Evolutionary conservation across 495 filamentous ascomycete species (phyloP).

Genomic region (Pseudomonodictys pantanalensis): DNA sequence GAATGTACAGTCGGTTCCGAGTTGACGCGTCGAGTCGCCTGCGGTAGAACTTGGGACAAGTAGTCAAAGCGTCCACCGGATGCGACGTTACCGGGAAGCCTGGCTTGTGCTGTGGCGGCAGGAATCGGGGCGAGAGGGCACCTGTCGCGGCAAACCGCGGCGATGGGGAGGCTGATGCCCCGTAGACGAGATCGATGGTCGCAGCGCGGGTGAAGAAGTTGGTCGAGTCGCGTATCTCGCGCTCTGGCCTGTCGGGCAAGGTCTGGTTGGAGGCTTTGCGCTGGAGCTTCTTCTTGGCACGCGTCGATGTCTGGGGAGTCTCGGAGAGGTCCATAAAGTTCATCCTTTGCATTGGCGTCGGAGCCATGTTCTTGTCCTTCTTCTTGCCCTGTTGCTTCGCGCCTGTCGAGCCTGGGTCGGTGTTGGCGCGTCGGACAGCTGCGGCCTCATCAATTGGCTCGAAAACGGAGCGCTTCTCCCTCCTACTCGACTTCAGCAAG

Average conservation of each 20-base stretch:
- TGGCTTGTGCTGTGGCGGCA: constrained; percentile 6
- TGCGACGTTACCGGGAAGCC: constrained; percentile 19
- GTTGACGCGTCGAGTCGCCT: constrained; percentile 24
- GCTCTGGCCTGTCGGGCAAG: constrained; percentile 15
- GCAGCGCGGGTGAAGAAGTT: constrained; percentile 10
- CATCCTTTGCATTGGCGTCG: not conserved
- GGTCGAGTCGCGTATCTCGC: constrained; percentile 11
- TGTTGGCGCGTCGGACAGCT: constrained; percentile 17
- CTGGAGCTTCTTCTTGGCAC: constrained; percentile 6
- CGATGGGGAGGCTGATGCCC: not conserved
- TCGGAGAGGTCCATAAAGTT: constrained; percentile 30
- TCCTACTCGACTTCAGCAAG: constrained; percentile 28
- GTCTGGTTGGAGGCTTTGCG: constrained; percentile 12
- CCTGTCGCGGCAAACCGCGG: not conserved
- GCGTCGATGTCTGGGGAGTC: constrained; percentile 1
- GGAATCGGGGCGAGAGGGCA: not conserved
- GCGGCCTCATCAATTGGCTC: constrained; percentile 3
- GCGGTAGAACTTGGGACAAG: constrained; percentile 24
- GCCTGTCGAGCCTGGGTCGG: constrained; percentile 10
- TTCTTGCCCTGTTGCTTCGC: not conserved
- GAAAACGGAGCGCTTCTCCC: constrained; percentile 14
- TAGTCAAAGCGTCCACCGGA: constrained; percentile 13
- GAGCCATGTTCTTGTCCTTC: not conserved
- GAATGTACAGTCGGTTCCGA: constrained; percentile 23
- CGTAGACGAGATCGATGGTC: constrained; percentile 18